Percentiles rank a stretch among this genome's conserved stretches.
Evolutionary conservation across 768 basidiomycete genomes (phyloP).

Genomic region (Pulveroboletus sp.): DNA sequence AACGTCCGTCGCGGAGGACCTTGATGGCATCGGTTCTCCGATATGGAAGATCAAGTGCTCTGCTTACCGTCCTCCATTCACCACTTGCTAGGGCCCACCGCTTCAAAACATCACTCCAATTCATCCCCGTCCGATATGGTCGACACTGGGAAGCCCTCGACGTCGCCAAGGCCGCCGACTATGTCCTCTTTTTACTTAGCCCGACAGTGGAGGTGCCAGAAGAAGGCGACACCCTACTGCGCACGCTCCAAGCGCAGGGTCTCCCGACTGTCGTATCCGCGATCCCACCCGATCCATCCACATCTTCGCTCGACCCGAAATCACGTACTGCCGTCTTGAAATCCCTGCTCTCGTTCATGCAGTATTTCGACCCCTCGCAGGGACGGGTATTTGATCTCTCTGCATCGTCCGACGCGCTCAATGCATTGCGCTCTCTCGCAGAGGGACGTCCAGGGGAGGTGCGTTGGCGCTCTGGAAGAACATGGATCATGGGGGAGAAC

Average conservation of each 20-base stretch:
- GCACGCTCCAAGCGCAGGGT: conserved; percentile 88
- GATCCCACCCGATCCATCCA: conserved; percentile 51
- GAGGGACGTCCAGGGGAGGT: conserved; percentile 82
- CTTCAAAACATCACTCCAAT: conserved; percentile 90
- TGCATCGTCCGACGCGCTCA: conserved; percentile 60
- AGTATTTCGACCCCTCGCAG: conserved; percentile 90
- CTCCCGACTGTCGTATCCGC: conserved; percentile 81
- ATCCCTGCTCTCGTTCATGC: conserved; percentile 90
- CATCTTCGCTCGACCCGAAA: conserved; percentile 54
- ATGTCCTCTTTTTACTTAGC: conserved; percentile 83
- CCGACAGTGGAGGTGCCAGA: conserved; percentile 75
- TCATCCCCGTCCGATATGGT: conserved; percentile 72
- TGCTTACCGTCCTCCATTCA: background rate
- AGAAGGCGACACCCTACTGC: conserved; percentile 85
- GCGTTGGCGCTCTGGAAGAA: conserved; percentile 78
- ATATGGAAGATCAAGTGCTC: conserved; percentile 67
- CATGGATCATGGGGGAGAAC: conserved; percentile 74
- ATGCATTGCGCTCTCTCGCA: conserved; percentile 71
- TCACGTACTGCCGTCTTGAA: conserved; percentile 68
- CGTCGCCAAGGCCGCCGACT: conserved; percentile 85
- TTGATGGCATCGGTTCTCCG: conserved; percentile 15
- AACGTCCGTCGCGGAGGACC: conserved; percentile 51
- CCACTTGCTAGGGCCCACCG: conserved; percentile 62
- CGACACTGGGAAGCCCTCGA: conserved; percentile 78
- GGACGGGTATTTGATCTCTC: conserved; percentile 73